Evolutionary conservation across 345 rosid species (phyloP), one percentile per base, ranked within the genome.

Genomic region (Zanthoxylum bungeanum): DNA sequence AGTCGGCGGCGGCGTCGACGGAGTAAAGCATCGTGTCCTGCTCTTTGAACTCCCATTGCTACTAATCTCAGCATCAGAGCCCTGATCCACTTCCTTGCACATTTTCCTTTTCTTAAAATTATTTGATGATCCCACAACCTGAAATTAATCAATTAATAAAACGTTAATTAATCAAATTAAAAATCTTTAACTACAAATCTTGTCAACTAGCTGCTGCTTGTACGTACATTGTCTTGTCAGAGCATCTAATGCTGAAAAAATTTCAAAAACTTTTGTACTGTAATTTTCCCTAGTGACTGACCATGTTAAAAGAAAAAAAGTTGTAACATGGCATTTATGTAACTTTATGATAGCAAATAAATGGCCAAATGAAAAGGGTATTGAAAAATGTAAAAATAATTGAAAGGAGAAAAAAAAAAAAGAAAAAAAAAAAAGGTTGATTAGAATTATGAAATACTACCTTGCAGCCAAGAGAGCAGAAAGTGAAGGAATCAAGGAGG

Each of bases 381-480:
- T 44, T 44, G 49, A 44, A 44, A 14, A 42, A 42, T 40, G 14
- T 42, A 11, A 3, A 42, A 42, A 42, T 10, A 0, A n/a, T n/a
- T n/a, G n/a, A 42, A 11, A 12, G 1, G 8, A 0, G 0, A 21
- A 51, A 21, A 9, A 17, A 6, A 4, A 19, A 17, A 47, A 27
- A 40, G 7, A 2, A 9, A n/a, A 57, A 12, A 53, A 46, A 2
- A 21, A 39, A 66, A 33, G 11, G 6, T 4, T 44, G 19, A 44
- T 4, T 44, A n/a, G 24, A 3, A 16, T n/a, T 12, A 25, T 3
- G 60, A 66, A 30, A 10, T 34, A 16, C 16, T 78, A 87, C 92
- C 89, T 88, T 88, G 87, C 92, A 88, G 40, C 87, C 90, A 44
- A 88, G 83, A 17, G 92, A 88, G 69, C 92, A 88, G 78, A 84